Conservation (phyloP, 2,329 filamentous ascomycete species). For the Aspergillus tanneri region DNA sequence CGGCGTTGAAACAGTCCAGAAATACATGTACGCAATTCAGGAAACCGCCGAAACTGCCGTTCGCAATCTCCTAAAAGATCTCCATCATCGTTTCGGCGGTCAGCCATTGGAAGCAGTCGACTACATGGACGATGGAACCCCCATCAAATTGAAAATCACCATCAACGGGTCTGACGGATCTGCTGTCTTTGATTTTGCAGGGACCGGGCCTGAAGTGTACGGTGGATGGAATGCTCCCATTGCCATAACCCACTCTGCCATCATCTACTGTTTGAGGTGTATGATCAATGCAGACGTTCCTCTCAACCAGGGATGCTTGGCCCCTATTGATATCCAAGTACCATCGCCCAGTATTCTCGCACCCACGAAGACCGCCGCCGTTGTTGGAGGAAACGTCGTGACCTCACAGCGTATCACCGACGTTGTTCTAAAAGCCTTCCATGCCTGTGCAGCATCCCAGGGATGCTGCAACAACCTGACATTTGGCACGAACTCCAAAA, state of each 20-base stretch:
- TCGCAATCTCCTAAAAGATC: slow-evolving; percentile 67
- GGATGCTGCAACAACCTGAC: slow-evolving; percentile 84
- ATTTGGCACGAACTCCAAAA: slow-evolving; percentile 72
- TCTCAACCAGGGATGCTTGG: slow-evolving; percentile 80
- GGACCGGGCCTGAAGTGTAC: slow-evolving; percentile 77
- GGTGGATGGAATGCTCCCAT: slow-evolving; percentile 78
- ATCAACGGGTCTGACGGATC: slow-evolving; percentile 73
- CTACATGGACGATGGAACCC: slow-evolving; percentile 83
- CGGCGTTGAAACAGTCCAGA: slow-evolving; percentile 71
- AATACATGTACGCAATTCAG: slow-evolving; percentile 82
- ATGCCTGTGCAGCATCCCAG: slow-evolving; percentile 74
- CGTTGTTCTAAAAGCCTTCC: slow-evolving; percentile 77
- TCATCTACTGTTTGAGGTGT: slow-evolving; percentile 81
- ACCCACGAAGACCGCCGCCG: slow-evolving; percentile 73
- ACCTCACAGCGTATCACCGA: slow-evolving; percentile 79
- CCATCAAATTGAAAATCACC: slow-evolving; percentile 70
- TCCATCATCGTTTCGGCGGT: slow-evolving; percentile 67
- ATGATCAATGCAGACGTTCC: slow-evolving; percentile 80
- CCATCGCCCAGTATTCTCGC: slow-evolving; percentile 68
- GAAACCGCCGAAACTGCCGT: slow-evolving; percentile 76
- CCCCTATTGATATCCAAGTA: slow-evolving; percentile 72
- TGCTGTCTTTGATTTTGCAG: slow-evolving; percentile 74
- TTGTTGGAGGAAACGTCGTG: slow-evolving; percentile 80
- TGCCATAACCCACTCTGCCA: slow-evolving; percentile 78
- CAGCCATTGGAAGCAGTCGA: slow-evolving; percentile 72